Evolutionary conservation across 2,329 filamentous ascomycete species (phyloP).

Genomic region (Talaromyces sp.): DNA sequence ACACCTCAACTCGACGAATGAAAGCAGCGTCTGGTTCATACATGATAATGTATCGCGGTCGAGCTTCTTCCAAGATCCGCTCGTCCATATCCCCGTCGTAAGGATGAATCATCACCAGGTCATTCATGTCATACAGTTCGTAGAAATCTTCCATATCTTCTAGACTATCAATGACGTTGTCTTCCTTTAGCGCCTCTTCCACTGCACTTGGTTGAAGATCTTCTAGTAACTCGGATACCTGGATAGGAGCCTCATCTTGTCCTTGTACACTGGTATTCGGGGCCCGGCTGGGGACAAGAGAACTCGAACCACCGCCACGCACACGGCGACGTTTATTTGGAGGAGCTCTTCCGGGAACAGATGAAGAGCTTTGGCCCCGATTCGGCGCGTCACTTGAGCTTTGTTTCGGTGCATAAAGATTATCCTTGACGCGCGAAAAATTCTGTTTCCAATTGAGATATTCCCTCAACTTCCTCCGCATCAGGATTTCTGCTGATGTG

Average conservation of each 20-base stretch:
- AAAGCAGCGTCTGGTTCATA: conserved; percentile 95
- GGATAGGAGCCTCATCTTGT: conserved; percentile 69
- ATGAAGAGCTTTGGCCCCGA: conserved; percentile 18
- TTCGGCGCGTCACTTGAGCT: conserved; percentile 21
- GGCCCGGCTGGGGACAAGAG: conserved; percentile 55
- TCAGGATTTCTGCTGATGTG: conserved; percentile 77
- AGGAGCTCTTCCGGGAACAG: conserved; percentile 59
- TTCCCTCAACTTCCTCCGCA: conserved; percentile 77
- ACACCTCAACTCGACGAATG: conserved; percentile 90
- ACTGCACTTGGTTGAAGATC: conserved; percentile 76
- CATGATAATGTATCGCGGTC: conserved; percentile 95
- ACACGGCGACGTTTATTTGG: conserved; percentile 81
- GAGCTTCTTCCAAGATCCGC: conserved; percentile 89
- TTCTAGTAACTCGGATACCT: conserved; percentile 76
- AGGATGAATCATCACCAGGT: conserved; percentile 81
- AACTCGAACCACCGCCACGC: conserved; percentile 66
- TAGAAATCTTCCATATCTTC: conserved; percentile 92
- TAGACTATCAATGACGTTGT: conserved; percentile 69
- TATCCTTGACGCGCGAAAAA: conserved; percentile 72
- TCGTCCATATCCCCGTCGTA: conserved; percentile 96
- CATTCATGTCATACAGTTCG: conserved; percentile 83
- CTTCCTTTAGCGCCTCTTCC: conserved; percentile 65
- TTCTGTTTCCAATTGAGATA: conserved; percentile 89
- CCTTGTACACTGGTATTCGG: conserved; percentile 70
- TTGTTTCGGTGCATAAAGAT: conserved; percentile 30